A percentile compares a stretch with the other conserved stretches of the same genome.
These are phyloP conservation scores for Boechera divaricarpa DNA, from an alignment of 345 rosid species.

Conservation along the genomic window DNA sequence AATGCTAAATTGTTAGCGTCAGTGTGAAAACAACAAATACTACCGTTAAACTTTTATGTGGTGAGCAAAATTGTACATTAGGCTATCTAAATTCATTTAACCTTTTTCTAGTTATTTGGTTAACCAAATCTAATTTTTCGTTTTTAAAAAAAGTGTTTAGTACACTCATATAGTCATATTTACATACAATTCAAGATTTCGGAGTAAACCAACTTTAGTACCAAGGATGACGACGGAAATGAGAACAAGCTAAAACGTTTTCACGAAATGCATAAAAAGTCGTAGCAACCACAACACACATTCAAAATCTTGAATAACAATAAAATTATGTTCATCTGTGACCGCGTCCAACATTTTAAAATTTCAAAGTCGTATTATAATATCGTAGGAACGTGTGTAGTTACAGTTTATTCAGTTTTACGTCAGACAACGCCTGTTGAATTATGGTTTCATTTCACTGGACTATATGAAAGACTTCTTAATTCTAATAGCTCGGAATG, in stretches of 20 bases:
- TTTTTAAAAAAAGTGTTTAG: not conserved
- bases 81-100: not conserved
- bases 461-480: slow-evolving; percentile 34
- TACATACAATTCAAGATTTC: not conserved
- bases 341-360: slow-evolving; percentile 21
- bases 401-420: slow-evolving; percentile 32
- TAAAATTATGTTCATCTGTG: not conserved
- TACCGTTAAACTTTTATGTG: not conserved
- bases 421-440: slow-evolving; percentile 23
- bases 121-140: not conserved
- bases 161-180: not conserved
- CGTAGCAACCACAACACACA: slow-evolving; percentile 5
- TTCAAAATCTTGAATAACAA: slow-evolving; percentile 21
- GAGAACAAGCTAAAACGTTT: not conserved
- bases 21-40: not conserved
- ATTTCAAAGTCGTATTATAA: slow-evolving; percentile 24
- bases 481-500: not conserved
- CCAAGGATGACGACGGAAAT: not conserved
- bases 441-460: slow-evolving; percentile 28
- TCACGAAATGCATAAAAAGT: not conserved
- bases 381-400: slow-evolving; percentile 10
- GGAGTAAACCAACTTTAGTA: not conserved
- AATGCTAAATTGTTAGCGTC: not conserved
- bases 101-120: not conserved
- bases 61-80: not conserved